Evolutionary conservation across 192 early-diverging fungal species (phyloP).

Genomic region (Entomortierella parvispora): DNA sequence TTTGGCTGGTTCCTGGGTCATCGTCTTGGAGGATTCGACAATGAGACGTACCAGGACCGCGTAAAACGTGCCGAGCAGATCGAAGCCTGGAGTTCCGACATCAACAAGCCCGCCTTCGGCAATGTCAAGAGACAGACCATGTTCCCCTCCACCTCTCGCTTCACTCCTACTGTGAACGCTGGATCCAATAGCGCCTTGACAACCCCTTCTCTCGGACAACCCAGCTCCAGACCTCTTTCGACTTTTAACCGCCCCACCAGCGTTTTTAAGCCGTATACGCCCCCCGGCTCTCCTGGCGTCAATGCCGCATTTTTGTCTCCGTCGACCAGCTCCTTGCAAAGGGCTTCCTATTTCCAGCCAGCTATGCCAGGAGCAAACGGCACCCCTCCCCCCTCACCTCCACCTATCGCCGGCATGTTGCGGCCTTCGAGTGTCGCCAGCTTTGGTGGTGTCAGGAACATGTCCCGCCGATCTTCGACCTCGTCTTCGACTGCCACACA

Average conservation of each 20-base stretch:
- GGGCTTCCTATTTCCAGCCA: slow-evolving; percentile 31
- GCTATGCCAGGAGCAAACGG: slow-evolving; percentile 18
- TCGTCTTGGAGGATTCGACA: slow-evolving; percentile 76
- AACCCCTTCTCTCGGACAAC: slow-evolving; percentile 18
- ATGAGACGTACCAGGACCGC: slow-evolving; percentile 72
- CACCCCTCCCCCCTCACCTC: slow-evolving; percentile 43
- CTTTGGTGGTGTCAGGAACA: slow-evolving; percentile 38
- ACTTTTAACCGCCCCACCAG: slow-evolving; percentile 49
- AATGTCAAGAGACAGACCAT: slow-evolving; percentile 39
- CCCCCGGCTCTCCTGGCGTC: slow-evolving; percentile 36
- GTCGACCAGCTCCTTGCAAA: slow-evolving; percentile 29
- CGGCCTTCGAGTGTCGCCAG: slow-evolving; percentile 44
- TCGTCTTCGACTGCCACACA: slow-evolving; percentile 44
- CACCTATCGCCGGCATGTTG: slow-evolving; percentile 18
- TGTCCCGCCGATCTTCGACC: slow-evolving; percentile 58
- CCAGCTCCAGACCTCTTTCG: slow-evolving; percentile 28
- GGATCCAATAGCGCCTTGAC: slow-evolving; percentile 17
- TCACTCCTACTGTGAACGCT: slow-evolving; percentile 58
- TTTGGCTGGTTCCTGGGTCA: slow-evolving; percentile 87
- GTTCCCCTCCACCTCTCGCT: slow-evolving; percentile 40
- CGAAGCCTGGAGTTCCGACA: slow-evolving; percentile 80
- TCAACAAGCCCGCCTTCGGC: slow-evolving; percentile 63
- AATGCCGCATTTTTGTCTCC: slow-evolving; percentile 35
- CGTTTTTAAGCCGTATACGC: slow-evolving; percentile 47
- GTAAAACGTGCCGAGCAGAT: slow-evolving; percentile 76